A percentile compares a stretch with the other conserved stretches of the same genome.
phyloP scores from a whole-genome alignment of 352 stramenopile genomes.

The Hyaloperonospora arabidopsidis region DNA sequence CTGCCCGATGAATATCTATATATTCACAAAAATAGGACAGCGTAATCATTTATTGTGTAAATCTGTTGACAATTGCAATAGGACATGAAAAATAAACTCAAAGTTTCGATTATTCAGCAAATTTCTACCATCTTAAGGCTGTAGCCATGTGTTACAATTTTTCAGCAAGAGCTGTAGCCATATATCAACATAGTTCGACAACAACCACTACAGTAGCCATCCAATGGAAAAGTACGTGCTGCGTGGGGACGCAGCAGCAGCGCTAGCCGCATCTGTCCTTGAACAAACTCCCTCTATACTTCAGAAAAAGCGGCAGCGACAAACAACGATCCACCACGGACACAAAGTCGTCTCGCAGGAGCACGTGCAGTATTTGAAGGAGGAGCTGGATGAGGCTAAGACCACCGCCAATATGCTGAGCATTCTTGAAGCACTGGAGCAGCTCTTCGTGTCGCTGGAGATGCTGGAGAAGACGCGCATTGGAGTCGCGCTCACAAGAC shows the following conservation, averaged over 20 bases:
- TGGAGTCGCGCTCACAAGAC: constrained; percentile 30
- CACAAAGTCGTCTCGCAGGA: constrained; percentile 70
- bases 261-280: constrained; percentile 15
- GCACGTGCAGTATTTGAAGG: constrained; percentile 47
- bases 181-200: not conserved
- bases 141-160: too few relatives aligned
- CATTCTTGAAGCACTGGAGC: constrained; percentile 47
- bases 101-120: too few relatives aligned
- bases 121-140: too few relatives aligned
- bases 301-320: constrained; percentile 32
- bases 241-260: constrained; percentile 39
- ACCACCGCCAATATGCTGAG: constrained; percentile 38
- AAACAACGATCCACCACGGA: constrained; percentile 62
- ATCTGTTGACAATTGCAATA: too few relatives aligned
- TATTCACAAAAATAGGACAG: too few relatives aligned
- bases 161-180: too few relatives aligned
- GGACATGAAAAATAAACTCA: too few relatives aligned
- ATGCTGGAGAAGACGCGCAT: constrained; percentile 72
- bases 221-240: constrained; percentile 58
- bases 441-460: constrained; percentile 69
- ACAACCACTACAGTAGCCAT: not conserved
- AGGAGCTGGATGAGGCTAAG: constrained; percentile 56
- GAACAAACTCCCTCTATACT: constrained; percentile 5
- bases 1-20: too few relatives aligned
- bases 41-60: too few relatives aligned